Conservation (phyloP, 1,139 yeast genomes). For the Scheffersomyces stambukii region DNA sequence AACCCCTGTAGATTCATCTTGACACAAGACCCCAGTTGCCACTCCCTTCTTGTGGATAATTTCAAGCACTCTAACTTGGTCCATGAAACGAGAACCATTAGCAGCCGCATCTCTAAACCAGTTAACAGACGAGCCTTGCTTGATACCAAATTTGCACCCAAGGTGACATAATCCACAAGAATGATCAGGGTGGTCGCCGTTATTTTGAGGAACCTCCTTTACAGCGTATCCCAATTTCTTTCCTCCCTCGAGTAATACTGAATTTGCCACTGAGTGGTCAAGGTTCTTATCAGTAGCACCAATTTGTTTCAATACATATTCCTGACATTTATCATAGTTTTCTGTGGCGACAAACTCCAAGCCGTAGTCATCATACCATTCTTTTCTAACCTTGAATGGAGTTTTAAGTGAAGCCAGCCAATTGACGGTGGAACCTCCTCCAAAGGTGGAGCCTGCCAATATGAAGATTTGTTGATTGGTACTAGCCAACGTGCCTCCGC, state of each 20-base stretch:
- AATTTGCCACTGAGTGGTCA: conserved; percentile 48
- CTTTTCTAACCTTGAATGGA: conserved; percentile 50
- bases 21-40: conserved; percentile 43
- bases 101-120: conserved; percentile 52
- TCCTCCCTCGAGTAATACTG: conserved; percentile 43
- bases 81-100: conserved; percentile 48
- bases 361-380: conserved; percentile 50
- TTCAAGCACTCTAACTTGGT: conserved; percentile 39
- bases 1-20: conserved; percentile 25
- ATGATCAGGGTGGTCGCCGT: conserved; percentile 43
- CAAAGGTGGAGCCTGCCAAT: conserved; percentile 55
- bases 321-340: conserved; percentile 43
- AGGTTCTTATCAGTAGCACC: conserved; percentile 42
- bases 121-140: conserved; percentile 49
- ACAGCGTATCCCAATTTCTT: conserved; percentile 44
- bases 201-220: conserved; percentile 45
- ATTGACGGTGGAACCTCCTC: conserved; percentile 60
- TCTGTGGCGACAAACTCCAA: conserved; percentile 46
- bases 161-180: conserved; percentile 49
- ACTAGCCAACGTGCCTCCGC: conserved; percentile 31
- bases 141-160: conserved; percentile 55
- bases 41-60: conserved; percentile 39
- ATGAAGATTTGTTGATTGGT: conserved; percentile 34
- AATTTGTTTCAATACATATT: conserved; percentile 49
- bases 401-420: conserved; percentile 60